Percentiles rank a stretch among this genome's conserved stretches.
These are phyloP conservation scores for Parachlorella kessleri DNA, from an alignment of 139 green algal genomes.

Conservation along the genomic window DNA sequence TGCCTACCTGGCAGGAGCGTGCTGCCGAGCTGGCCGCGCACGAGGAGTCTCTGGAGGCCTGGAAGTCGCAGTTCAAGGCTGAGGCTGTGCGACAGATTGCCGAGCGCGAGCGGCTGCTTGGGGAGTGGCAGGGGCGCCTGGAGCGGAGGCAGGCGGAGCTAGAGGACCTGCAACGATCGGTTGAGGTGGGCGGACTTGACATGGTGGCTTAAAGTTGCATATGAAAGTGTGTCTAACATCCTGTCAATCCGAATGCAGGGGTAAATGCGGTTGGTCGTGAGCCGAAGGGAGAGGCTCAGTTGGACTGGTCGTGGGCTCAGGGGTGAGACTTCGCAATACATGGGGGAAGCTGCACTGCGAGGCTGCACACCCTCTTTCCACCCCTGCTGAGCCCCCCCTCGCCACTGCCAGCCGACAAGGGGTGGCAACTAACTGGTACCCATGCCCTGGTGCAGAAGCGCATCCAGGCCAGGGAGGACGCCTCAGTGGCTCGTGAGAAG, in stretches of 20 bases:
- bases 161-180: constrained; percentile 27
- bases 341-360: no score
- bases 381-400: no score
- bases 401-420: no score
- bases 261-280: no score
- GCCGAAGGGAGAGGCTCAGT: no score
- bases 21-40: constrained; percentile 40
- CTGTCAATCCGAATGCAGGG: no score
- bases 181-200: constrained; percentile 19
- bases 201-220: no score
- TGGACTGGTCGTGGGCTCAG: no score
- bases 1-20: constrained; percentile 22
- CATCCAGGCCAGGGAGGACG: constrained; percentile 31
- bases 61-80: constrained; percentile 49
- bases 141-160: constrained; percentile 31
- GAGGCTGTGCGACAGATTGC: constrained; percentile 51
- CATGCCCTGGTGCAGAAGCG: not conserved
- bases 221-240: no score
- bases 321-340: no score
- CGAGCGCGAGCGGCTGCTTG: constrained; percentile 42
- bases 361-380: no score
- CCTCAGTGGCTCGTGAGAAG: constrained; percentile 22
- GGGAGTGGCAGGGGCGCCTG: constrained; percentile 47
- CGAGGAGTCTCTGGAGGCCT: constrained; percentile 50
- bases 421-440: no score